Conservation (phyloP, 208 protist species). For the Wallacemonas sp. region DNA sequence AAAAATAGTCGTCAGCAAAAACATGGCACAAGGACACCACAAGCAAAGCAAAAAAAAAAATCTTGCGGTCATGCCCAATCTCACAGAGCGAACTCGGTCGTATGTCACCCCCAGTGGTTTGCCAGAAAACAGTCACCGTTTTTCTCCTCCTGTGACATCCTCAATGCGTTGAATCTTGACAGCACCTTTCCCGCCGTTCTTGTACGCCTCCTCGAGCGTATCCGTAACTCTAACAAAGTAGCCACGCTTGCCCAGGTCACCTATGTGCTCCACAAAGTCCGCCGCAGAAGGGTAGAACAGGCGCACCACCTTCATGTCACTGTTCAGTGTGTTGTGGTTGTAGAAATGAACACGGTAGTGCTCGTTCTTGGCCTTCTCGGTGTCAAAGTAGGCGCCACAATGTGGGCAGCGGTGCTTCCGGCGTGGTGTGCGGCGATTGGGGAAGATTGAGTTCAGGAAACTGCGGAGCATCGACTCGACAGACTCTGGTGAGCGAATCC, state of each 20-base stretch:
- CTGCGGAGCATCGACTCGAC: conserved; percentile 46
- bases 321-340: conserved; percentile 50
- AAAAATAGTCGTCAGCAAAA: too few species aligned
- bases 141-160: conserved; percentile 13
- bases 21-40: too few species aligned
- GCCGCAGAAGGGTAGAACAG: conserved; percentile 55
- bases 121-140: too few species aligned
- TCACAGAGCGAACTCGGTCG: too few species aligned
- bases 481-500: conserved; percentile 31
- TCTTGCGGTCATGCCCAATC: too few species aligned
- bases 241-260: conserved; percentile 30
- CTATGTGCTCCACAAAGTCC: conserved; percentile 55
- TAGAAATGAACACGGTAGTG: conserved; percentile 86
- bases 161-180: conserved; percentile 40
- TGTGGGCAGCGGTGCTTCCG: conserved; percentile 55
- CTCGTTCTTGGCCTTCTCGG: conserved; percentile 44
- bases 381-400: conserved; percentile 57
- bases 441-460: conserved; percentile 71
- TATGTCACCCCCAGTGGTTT: too few species aligned
- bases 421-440: conserved; percentile 13
- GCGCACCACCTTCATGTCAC: conserved; percentile 69
- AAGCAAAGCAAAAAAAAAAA: too few species aligned
- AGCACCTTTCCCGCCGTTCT: conserved; percentile 29
- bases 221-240: conserved; percentile 39
- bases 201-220: conserved; percentile 49